Conservation (phyloP, 2,329 filamentous ascomycete species). For the Aspergillus luchuensis region DNA sequence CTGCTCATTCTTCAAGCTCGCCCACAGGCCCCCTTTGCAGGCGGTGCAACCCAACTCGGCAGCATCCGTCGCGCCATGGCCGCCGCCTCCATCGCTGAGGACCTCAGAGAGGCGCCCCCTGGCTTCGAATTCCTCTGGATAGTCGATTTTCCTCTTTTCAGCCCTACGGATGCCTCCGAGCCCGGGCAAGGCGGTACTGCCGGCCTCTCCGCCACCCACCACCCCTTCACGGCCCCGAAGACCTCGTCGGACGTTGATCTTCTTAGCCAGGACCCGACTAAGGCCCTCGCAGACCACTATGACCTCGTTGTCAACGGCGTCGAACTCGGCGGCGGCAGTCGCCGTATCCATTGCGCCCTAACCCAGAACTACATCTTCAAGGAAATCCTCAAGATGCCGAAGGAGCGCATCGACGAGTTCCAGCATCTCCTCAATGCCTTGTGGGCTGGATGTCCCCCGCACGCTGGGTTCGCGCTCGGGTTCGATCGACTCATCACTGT, state of each 20-base stretch:
- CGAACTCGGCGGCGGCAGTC: slow-evolving; percentile 88
- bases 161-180: slow-evolving; percentile 64
- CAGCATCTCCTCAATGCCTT: slow-evolving; percentile 81
- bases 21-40: slow-evolving; percentile 62
- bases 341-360: slow-evolving; percentile 82
- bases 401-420: slow-evolving; percentile 75
- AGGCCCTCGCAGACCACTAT: slow-evolving; percentile 82
- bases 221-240: slow-evolving; percentile 91
- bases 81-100: slow-evolving; percentile 65
- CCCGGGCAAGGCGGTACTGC: slow-evolving; percentile 80
- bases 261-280: slow-evolving; percentile 70
- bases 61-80: slow-evolving; percentile 71
- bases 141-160: slow-evolving; percentile 89
- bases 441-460: slow-evolving; percentile 83
- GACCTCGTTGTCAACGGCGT: slow-evolving; percentile 95
- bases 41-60: slow-evolving; percentile 73
- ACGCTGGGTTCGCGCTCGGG: slow-evolving; percentile 89
- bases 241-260: slow-evolving; percentile 71
- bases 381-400: slow-evolving; percentile 76
- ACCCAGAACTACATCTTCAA: slow-evolving; percentile 85
- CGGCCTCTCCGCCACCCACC: slow-evolving; percentile 84
- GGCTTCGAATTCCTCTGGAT: slow-evolving; percentile 80
- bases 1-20: slow-evolving; percentile 81
- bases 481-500: slow-evolving; percentile 86
- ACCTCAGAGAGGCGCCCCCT: slow-evolving; percentile 53